Base-by-base conservation (phyloP, 768 basidiomycete genomes). In the Rhodotorula toruloides region DNA sequence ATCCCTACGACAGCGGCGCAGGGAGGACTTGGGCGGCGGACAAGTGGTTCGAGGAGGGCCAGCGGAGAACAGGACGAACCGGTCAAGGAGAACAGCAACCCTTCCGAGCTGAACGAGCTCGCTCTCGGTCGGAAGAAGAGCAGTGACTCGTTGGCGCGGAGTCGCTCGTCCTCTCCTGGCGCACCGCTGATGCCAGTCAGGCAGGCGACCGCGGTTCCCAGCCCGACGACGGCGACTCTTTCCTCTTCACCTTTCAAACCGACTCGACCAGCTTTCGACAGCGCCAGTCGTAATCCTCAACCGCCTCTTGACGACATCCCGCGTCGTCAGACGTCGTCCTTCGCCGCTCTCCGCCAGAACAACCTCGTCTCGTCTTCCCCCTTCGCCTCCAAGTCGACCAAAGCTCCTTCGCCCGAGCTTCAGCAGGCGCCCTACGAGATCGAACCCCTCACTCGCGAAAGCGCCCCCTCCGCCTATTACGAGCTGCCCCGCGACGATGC, bases 31-130 rank as follows among this genome's bases (percentile, higher is more conserved):
- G 31, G 13, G 53, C 49, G 59, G 34, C 56, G 37, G 29, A 31
- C 40, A 43, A 61, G 54, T 55, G 54, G 47, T 12, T 42, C 46
- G 42, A 37, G 60, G 34, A 32, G 39, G 39, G 57, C 39, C 10
- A 67, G 66, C 46, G 57, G 56, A 7, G 68, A 65, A 37, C 14
- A 27, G 7, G 40, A 25, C 2, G 68, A 63, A 1, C 58, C 60
- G 14, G 64, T 70, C 52, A 70, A 70, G 68, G 68, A 70, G 64
- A 70, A 70, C 61, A 50, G 55, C 37, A 54, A 57, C 22, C 67
- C 67, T 44, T 60, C 58, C 10, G 58, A 67, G n/a, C 27, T 61
- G 36, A 44, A 40, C 67, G 63, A 69, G 29, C 55, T 69, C 54
- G 58, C 49, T 14, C 21, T 10, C 42, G 54, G 27, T 21, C n/a